A percentile compares a stretch with the other conserved stretches of the same genome.
Evolutionary conservation across 805 yeast species (phyloP).

Genomic region (Candida qinlingensis): DNA sequence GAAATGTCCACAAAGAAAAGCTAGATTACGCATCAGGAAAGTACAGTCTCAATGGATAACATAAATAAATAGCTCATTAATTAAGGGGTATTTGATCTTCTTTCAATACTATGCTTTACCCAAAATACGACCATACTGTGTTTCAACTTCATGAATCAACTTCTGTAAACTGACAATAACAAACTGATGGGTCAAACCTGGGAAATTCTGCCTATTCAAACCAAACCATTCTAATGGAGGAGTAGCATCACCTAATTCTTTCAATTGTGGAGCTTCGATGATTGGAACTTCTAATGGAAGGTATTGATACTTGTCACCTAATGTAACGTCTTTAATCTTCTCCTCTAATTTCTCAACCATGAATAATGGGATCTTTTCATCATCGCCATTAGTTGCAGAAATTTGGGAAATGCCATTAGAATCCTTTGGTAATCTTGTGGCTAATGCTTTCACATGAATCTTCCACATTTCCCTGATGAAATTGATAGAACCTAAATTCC

Average conservation of each 20-base stretch:
- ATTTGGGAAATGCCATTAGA: constrained; percentile 1
- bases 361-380: constrained; percentile 18
- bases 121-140: constrained; percentile 36
- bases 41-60: constrained; percentile 1
- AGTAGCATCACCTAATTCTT: constrained; percentile 92
- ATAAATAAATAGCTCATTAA: neutral
- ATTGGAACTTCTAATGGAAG: constrained; percentile 67
- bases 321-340: constrained; percentile 42
- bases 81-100: no score
- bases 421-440: constrained; percentile 47
- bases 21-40: constrained; percentile 5
- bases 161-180: constrained; percentile 70
- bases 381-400: constrained; percentile 5
- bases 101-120: constrained; percentile 27
- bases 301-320: constrained; percentile 48
- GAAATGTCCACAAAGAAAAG: constrained; percentile 2
- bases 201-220: constrained; percentile 78
- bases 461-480: constrained; percentile 92
- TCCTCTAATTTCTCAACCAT: constrained; percentile 33
- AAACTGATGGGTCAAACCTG: constrained; percentile 79
- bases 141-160: constrained; percentile 60
- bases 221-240: constrained; percentile 99
- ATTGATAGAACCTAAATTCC: constrained; percentile 91
- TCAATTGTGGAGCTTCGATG: constrained; percentile 84
- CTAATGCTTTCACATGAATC: constrained; percentile 70